Percentiles rank a stretch among this genome's conserved stretches.
These are phyloP conservation scores for Rutstroemia sp. DNA, from an alignment of 2,329 filamentous ascomycete genomes.

Conservation along the genomic window DNA sequence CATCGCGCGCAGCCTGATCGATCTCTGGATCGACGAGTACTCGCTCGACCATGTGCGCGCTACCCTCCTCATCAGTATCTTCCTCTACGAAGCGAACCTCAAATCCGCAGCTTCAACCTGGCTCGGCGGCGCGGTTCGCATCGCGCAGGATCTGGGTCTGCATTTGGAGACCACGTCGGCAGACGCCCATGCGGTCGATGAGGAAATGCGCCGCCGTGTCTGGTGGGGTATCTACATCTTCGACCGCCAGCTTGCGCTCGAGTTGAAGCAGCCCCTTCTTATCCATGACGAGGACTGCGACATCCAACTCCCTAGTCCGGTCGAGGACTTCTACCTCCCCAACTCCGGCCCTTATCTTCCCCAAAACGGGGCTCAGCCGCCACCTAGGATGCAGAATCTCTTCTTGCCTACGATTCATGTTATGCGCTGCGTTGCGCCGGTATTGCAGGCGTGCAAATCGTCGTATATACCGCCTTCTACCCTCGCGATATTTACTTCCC, in stretches of 20 bases:
- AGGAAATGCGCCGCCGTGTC: constrained; percentile 76
- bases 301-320: constrained; percentile 66
- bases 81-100: constrained; percentile 77
- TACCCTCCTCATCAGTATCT: constrained; percentile 67
- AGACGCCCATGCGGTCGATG: constrained; percentile 59
- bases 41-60: constrained; percentile 68
- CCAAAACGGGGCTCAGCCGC: constrained; percentile 44
- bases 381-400: constrained; percentile 48
- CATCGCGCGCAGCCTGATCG: constrained; percentile 59
- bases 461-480: constrained; percentile 58
- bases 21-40: constrained; percentile 76
- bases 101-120: constrained; percentile 81
- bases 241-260: constrained; percentile 74
- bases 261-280: constrained; percentile 70
- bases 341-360: constrained; percentile 41
- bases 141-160: constrained; percentile 77
- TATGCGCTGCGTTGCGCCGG: constrained; percentile 65
- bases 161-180: constrained; percentile 66
- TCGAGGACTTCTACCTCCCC: constrained; percentile 71
- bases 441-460: constrained; percentile 64
- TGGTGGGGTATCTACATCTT: constrained; percentile 95
- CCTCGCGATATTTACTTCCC: constrained; percentile 70
- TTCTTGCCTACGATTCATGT: constrained; percentile 76
- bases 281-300: constrained; percentile 90
- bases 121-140: constrained; percentile 71